Base-by-base conservation (phyloP, 2,329 filamentous ascomycete species). In the Orbilia quercus region DNA sequence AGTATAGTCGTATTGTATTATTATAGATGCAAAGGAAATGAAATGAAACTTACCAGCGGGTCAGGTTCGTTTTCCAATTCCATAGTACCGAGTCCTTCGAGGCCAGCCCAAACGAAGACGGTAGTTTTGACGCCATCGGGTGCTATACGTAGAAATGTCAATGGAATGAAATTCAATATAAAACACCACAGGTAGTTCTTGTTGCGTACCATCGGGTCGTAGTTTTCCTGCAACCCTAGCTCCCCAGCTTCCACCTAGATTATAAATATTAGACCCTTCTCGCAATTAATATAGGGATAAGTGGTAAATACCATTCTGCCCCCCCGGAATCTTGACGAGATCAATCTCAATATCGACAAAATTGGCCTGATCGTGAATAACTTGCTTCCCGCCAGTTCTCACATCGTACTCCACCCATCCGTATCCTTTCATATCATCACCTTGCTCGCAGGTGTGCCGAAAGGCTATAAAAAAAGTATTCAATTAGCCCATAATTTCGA, bases 381-480 rank as follows among this genome's bases (percentile, higher is more conserved):
- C 91, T 81, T 99, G 92, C 20, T 91, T 85, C 64, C 95, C 95
- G 75, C 95, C 95, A 65, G 85, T 90, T 67, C 95, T 86, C 20
- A 92, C 89, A 81, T 99, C 95, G 80, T 96, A 99, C 80, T 96
- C 91, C 78, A 98, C 93, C 95, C 95, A 99, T 75, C 95, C 95
- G 80, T 99, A 99, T 64, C 94, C 94, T 51, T 88, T 90, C 86
- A 99, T 96, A 76, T 90, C 90, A 80, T 96, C 92, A 80, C 95
- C 87, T 80, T 99, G 95, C 81, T 98, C 95, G 82, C 95, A 99
- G 0, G 95, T 97, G 80, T 96, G 92, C 76, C 95, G 89, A 78
- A 97, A 90, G 77, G 89, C 91, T 95, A 79, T 22, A 42, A 40
- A 40, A 40, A 40, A 40, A 4, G n/a, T 14, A 16, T 11, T 42